Percentiles rank a stretch among this genome's conserved stretches.
Evolutionary conservation across 2,329 filamentous ascomycete species (phyloP).

Genomic region (Paecilomyces dactylethromorphus): DNA sequence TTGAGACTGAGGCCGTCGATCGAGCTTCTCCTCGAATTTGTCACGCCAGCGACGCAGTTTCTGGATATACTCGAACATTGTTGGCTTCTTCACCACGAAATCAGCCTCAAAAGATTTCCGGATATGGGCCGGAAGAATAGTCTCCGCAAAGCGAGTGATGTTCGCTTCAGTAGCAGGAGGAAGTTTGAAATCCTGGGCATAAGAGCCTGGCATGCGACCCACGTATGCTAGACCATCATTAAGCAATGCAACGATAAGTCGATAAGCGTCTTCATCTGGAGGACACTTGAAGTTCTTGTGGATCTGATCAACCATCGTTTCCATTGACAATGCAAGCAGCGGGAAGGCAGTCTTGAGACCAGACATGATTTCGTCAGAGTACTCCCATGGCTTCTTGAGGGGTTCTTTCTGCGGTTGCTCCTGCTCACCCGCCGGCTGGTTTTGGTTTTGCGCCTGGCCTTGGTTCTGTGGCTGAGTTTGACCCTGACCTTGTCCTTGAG

Average conservation of each 20-base stretch:
- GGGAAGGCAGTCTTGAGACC: slow-evolving; percentile 96
- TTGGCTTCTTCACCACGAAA: slow-evolving; percentile 90
- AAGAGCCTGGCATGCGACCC: slow-evolving; percentile 75
- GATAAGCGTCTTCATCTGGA: slow-evolving; percentile 94
- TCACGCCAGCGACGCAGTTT: slow-evolving; percentile 94
- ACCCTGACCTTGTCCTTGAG: slow-evolving; percentile 7
- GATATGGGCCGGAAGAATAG: slow-evolving; percentile 88
- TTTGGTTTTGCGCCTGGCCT: slow-evolving; percentile 24
- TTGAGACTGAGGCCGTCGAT: slow-evolving; percentile 66
- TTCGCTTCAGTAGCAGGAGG: slow-evolving; percentile 88
- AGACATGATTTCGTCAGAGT: slow-evolving; percentile 91
- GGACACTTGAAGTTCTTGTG: slow-evolving; percentile 99
- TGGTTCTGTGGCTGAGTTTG: slow-evolving; percentile 12
- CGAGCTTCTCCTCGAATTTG: slow-evolving; percentile 95
- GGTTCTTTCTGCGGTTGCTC: slow-evolving; percentile 36
- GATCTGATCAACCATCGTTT: slow-evolving; percentile 98
- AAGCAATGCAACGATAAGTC: slow-evolving; percentile 91
- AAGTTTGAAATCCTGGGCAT: slow-evolving; percentile 85
- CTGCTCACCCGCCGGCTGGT: slow-evolving; percentile 10
- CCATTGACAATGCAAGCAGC: slow-evolving; percentile 91
- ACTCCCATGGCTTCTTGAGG: slow-evolving; percentile 83
- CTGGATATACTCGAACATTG: slow-evolving; percentile 97
- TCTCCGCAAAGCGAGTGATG: slow-evolving; percentile 93
- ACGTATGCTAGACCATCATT: slow-evolving; percentile 95
- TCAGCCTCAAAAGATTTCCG: slow-evolving; percentile 96